Evolutionary conservation across 2,329 filamentous ascomycete species (phyloP), one percentile per base, ranked within the genome.

Genomic region (Claviceps africana): DNA sequence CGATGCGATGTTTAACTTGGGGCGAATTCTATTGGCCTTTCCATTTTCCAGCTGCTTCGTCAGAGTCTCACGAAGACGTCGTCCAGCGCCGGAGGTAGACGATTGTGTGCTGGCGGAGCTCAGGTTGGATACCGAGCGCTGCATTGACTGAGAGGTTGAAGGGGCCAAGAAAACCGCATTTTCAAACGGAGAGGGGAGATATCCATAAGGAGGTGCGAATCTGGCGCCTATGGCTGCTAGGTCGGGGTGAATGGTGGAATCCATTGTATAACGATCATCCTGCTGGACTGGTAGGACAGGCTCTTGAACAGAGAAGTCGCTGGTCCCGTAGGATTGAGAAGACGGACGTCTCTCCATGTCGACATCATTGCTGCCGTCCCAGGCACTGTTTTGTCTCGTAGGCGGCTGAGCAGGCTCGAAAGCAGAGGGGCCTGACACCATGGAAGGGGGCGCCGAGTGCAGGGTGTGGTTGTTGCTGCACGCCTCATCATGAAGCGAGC

Each of bases 41-140:
- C 67, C 69, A 28, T 73, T 73, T 43, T 70, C 63, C 19, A 73
- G 68, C 48, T 77, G 72, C 21, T 72, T 70, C 42, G 67, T 65
- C 2, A 72, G 66, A 0, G 75, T 70, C 49, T 76, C 71, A 57
- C 73, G 76, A 30, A 70, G 70, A 11, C 76, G 74, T 9, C 65
- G 64, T 37, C 70, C 71, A 1, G 74, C 60, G 1, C 59, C 62
- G 4, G 75, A 77, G 4, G 64, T 64, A 1, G 58, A 72, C 1
- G 75, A 78, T 56, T 63, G 70, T 51, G 61, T 64, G 58, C 74
- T 77, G 6, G 56, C 51, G 8, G 55, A 57, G 56, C 72, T 73
- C 40, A 64, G 63, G 54, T 67, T 72, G 9, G 76, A 78, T n/a
- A 64, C 55, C 1, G 73, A 75, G 9, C 75, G 70, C 55, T 76